Evolutionary conservation across 768 basidiomycete genomes (phyloP), one percentile per base, ranked within the genome.

Genomic region (Hygrocybe punicea): DNA sequence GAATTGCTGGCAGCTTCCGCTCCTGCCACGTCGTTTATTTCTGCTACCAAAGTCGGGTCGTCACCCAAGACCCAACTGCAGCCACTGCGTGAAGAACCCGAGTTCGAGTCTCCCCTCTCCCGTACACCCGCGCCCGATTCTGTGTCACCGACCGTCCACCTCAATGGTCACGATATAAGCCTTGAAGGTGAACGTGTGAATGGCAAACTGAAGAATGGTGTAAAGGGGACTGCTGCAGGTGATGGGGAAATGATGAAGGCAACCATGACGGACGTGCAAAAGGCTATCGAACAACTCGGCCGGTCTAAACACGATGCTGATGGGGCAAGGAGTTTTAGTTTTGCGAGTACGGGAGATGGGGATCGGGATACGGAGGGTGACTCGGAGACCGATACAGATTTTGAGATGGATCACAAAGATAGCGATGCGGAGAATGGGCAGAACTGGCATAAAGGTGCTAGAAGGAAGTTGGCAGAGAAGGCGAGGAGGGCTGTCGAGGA

Each of bases 181-280:
- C 44, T 40, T 21, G 47, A 25, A 37, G 21, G 11, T 46, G 49
- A 25, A 21, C 57, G 50, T 11, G n/a, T 45, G 33, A 51, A 46
- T 35, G 51, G 42, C 25, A 29, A 37, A 23, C 42, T 58, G 40
- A 58, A 53, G n/a, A 53, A 42, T 24, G 44, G 39, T 7, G 44
- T 48, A 53, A 50, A 23, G 4, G 24, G 34, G 8, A 25, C 9
- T 17, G 37, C 16, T 16, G 19, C 55, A 7, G 46, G 44, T n/a
- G 66, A 63, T 39, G 72, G 74, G 42, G 53, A 55, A 34, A 24
- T 58, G 56, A 93, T 96, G 89, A 83, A 83, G 37, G 90, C 87
- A 1, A 96, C 93, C 2, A 80, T 95, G 79, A 92, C 88, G 2
- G 92, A 95, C 56, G 90, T 96, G 6, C 90, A 96, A 69, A 76